These are phyloP conservation scores for Nemania serpens DNA, from an alignment of 2,329 filamentous ascomycete genomes.

Conservation along the genomic window DNA sequence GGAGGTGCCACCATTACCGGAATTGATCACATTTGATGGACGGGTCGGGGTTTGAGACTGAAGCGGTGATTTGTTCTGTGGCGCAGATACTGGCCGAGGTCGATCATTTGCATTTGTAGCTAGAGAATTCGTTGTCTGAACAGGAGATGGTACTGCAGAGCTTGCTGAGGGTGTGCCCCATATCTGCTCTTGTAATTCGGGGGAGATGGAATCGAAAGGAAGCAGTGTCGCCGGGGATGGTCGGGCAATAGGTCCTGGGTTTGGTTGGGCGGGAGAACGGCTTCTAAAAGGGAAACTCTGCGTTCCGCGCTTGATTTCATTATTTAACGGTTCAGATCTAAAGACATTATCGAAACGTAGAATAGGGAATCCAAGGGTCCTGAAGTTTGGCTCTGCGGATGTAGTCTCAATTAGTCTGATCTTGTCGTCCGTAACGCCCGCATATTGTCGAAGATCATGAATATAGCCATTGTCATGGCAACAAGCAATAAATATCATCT, in stretches of 20 bases:
- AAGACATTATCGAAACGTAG: conserved; percentile 42
- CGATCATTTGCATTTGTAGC: conserved; percentile 20
- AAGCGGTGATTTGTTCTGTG: conserved; percentile 7
- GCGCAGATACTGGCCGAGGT: conserved; percentile 9
- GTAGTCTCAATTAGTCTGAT: conserved; percentile 42
- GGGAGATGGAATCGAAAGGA: conserved; percentile 25
- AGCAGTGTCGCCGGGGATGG: conserved; percentile 27
- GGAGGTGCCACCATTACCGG: conserved; percentile 43
- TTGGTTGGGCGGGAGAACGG: conserved; percentile 30
- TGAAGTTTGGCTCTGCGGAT: conserved; percentile 41
- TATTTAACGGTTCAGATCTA: conserved; percentile 38
- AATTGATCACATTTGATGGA: conserved; percentile 39
- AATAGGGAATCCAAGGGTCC: conserved; percentile 40
- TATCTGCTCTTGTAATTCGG: conserved; percentile 21
- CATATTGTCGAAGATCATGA: conserved; percentile 43
- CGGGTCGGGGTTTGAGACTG: conserved; percentile 25
- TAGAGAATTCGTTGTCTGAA: conserved; percentile 4
- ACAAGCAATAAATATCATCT: conserved; percentile 43
- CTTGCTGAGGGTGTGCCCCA: conserved; percentile 14
- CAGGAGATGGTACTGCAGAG: conserved; percentile 21
- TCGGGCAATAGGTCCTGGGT: conserved; percentile 34
- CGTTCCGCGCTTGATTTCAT: conserved; percentile 38
- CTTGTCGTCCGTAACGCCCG: conserved; percentile 33
- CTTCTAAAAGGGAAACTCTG: conserved; percentile 28
- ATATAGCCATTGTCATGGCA: conserved; percentile 45